A percentile compares a stretch with the other conserved stretches of the same genome.
phyloP scores from a whole-genome alignment of 257 asterid species.

The Solanum ossicruentum region DNA sequence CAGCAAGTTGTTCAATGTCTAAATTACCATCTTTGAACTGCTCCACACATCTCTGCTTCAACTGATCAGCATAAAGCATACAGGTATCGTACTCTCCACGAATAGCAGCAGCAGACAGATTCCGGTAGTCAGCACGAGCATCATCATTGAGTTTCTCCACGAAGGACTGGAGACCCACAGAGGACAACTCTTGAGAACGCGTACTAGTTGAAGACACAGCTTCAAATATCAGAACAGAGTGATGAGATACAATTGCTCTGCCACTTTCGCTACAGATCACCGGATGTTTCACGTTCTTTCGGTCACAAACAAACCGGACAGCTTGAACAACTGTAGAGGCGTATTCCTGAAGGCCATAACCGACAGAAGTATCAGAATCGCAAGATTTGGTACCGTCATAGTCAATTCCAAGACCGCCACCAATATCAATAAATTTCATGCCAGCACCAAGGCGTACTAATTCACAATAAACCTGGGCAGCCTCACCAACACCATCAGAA shows the following conservation, averaged over 20 bases:
- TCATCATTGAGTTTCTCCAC: conserved; percentile 48
- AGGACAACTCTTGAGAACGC: conserved; percentile 28
- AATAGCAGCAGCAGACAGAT: conserved; percentile 50
- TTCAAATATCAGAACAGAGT: conserved; percentile 68
- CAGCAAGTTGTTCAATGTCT: conserved; percentile 72
- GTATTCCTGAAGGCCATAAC: conserved; percentile 58
- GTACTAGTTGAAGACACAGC: conserved; percentile 54
- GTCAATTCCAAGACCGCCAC: conserved; percentile 94
- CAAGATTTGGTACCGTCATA: conserved; percentile 81
- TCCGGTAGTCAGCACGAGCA: conserved; percentile 47
- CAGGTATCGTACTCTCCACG: conserved; percentile 57
- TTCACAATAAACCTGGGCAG: conserved; percentile 82
- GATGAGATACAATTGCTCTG: conserved; percentile 93
- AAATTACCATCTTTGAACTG: conserved; percentile 79
- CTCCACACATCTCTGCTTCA: conserved; percentile 74
- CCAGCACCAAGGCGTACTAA: conserved; percentile 76
- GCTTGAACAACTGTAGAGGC: conserved; percentile 80
- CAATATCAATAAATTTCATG: conserved; percentile 77
- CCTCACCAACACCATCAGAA: conserved; percentile 82
- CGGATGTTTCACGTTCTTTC: conserved; percentile 67
- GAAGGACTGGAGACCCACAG: conserved; percentile 33
- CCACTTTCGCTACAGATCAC: conserved; percentile 94
- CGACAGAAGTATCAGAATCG: conserved; percentile 76
- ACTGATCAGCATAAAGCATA: conserved; percentile 57
- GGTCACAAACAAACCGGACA: conserved; percentile 45